Evolutionary conservation across 257 asterid genomes (phyloP).

Genomic region (Solanum sejunctum): DNA sequence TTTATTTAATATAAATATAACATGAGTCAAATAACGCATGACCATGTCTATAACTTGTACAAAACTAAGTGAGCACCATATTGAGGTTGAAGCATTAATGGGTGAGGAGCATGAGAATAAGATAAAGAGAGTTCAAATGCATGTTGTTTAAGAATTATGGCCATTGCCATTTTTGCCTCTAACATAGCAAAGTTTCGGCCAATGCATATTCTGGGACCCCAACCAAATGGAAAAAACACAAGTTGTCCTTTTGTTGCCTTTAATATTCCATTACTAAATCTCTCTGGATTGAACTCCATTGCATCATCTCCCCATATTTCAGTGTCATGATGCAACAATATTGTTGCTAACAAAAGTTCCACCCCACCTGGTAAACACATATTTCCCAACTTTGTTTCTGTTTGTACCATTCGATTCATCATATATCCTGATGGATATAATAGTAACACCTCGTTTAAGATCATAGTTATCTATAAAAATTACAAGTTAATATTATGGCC

Average conservation of each 20-base stretch:
- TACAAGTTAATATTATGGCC: neutral
- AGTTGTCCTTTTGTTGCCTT: slow-evolving; percentile 11
- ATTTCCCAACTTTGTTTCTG: neutral
- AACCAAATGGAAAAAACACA: slow-evolving; percentile 8
- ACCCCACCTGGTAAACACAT: neutral
- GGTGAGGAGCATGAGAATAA: slow-evolving; percentile 14
- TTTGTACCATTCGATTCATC: neutral
- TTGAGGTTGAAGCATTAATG: slow-evolving; percentile 7
- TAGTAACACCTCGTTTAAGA: slow-evolving; percentile 10
- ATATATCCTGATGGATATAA: slow-evolving; percentile 2
- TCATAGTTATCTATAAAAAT: slow-evolving; percentile 6
- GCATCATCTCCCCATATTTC: slow-evolving; percentile 14
- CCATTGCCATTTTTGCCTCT: slow-evolving; percentile 9
- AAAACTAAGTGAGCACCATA: slow-evolving; percentile 15
- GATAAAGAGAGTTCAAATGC: slow-evolving; percentile 6
- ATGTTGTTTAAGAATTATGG: slow-evolving; percentile 2
- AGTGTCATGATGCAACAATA: slow-evolving; percentile 8
- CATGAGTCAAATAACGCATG: neutral
- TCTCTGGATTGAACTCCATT: slow-evolving; percentile 13
- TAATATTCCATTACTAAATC: slow-evolving; percentile 7
- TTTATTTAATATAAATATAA: neutral
- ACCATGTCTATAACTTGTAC: neutral
- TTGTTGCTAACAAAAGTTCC: neutral
- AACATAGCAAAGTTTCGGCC: slow-evolving; percentile 6
- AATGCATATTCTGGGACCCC: slow-evolving; percentile 11